phyloP scores from a whole-genome alignment of 2,329 filamentous ascomycete genomes.

The Ceratocystis smalleyi region DNA sequence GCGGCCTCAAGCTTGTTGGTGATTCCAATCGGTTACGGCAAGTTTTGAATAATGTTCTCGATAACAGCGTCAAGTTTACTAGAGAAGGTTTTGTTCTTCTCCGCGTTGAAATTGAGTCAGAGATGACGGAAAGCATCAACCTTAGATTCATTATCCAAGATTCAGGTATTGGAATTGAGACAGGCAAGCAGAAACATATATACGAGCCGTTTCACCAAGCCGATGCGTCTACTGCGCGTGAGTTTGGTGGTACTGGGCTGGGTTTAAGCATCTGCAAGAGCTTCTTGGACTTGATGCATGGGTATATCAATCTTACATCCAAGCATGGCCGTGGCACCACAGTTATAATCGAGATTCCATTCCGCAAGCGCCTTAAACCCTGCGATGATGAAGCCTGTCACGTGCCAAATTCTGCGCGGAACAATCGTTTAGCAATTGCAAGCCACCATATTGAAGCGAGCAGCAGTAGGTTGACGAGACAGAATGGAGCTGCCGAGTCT shows the following conservation, averaged over 20 bases:
- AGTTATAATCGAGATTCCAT: conserved; percentile 63
- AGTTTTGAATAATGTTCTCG: conserved; percentile 65
- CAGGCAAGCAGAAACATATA: conserved; percentile 54
- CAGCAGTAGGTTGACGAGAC: not conserved
- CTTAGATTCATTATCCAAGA: conserved; percentile 61
- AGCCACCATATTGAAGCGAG: not conserved
- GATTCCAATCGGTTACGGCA: conserved; percentile 74
- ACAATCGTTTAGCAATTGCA: not conserved
- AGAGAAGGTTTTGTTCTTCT: conserved; percentile 53
- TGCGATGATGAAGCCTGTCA: conserved; percentile 2
- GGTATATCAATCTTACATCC: conserved; percentile 55
- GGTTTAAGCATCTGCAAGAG: conserved; percentile 72
- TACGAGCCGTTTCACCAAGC: conserved; percentile 75
- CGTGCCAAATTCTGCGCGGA: not conserved
- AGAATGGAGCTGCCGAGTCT: not conserved
- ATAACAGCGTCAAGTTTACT: conserved; percentile 64
- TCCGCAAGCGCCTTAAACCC: conserved; percentile 38
- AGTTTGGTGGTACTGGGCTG: conserved; percentile 65
- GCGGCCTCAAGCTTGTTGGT: conserved; percentile 56
- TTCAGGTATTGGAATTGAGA: conserved; percentile 67
- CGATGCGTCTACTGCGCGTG: conserved; percentile 60
- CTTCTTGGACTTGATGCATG: conserved; percentile 63
- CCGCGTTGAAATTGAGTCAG: conserved; percentile 45
- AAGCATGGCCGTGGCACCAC: conserved; percentile 52
- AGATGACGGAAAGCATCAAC: conserved; percentile 48